Evolutionary conservation across 2,329 filamentous ascomycete genomes (phyloP).

Genomic region (Phaeosphaeria sp.): DNA sequence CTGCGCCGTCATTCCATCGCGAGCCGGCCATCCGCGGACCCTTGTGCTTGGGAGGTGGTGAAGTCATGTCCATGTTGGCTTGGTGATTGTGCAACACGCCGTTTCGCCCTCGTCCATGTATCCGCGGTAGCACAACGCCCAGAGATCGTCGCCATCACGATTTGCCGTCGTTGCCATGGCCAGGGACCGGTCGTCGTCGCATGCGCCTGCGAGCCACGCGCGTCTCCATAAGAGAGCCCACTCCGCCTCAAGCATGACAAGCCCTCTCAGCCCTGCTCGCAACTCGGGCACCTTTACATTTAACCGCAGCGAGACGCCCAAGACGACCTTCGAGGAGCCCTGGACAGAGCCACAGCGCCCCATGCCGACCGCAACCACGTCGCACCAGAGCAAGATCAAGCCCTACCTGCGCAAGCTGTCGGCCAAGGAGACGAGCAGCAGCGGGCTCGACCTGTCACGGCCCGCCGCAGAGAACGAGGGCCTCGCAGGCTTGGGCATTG

Average conservation of each 20-base stretch:
- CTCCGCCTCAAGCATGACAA: constrained; percentile 48
- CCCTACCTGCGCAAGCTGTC: constrained; percentile 63
- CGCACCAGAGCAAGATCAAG: constrained; percentile 57
- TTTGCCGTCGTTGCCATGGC: constrained; percentile 11
- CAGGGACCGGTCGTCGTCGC: constrained; percentile 11
- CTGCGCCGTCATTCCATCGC: not conserved
- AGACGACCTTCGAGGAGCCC: constrained; percentile 43
- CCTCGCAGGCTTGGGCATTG: constrained; percentile 61
- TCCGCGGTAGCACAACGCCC: constrained; percentile 2
- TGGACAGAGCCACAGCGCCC: constrained; percentile 36
- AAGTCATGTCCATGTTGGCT: constrained; percentile 30
- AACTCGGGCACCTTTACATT: constrained; percentile 39
- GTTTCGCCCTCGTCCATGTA: constrained; percentile 11
- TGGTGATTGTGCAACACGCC: constrained; percentile 30
- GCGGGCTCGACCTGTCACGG: constrained; percentile 61
- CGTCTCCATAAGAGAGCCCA: constrained; percentile 51
- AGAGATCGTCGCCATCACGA: constrained; percentile 2
- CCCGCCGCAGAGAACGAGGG: constrained; percentile 62
- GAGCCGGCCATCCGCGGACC: constrained; percentile 2
- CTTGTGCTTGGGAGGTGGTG: constrained; percentile 5
- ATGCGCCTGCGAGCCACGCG: constrained; percentile 40
- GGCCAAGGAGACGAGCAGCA: constrained; percentile 52
- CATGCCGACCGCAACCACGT: constrained; percentile 29
- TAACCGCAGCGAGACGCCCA: constrained; percentile 44
- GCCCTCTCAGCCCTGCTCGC: constrained; percentile 41